phyloP scores from a whole-genome alignment of 1,139 yeast species.

The Pichia kudriavzevii region DNA sequence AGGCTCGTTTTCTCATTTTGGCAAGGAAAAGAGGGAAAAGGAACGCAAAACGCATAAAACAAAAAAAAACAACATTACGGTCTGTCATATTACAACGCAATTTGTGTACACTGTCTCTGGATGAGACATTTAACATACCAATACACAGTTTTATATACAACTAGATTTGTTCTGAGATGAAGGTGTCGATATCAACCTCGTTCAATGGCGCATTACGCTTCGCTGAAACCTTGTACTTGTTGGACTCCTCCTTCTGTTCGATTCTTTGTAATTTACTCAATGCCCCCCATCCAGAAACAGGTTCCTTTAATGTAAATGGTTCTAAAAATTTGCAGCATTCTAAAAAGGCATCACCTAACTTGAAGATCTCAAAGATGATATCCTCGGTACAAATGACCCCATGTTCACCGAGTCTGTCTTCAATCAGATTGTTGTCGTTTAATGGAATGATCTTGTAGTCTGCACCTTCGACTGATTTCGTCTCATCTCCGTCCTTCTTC shows the following conservation, averaged over 20 bases:
- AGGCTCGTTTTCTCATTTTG: too few species aligned
- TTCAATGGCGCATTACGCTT: constrained; percentile 57
- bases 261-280: constrained; percentile 47
- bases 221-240: constrained; percentile 41
- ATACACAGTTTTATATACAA: not conserved
- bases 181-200: constrained; percentile 63
- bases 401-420: constrained; percentile 59
- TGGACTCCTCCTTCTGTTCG: constrained; percentile 36
- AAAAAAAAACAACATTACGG: too few species aligned
- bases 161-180: constrained; percentile 56
- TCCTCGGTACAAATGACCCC: constrained; percentile 78
- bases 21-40: too few species aligned
- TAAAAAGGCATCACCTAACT: constrained; percentile 58
- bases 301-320: constrained; percentile 64
- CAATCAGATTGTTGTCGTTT: constrained; percentile 68
- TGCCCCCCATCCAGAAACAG: constrained; percentile 67
- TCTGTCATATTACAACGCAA: too few species aligned
- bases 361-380: constrained; percentile 58
- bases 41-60: too few species aligned
- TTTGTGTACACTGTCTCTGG: too few species aligned
- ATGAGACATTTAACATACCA: too few species aligned
- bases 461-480: constrained; percentile 14
- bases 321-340: constrained; percentile 51
- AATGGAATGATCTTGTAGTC: constrained; percentile 33
- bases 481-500: constrained; percentile 6